Evolutionary conservation across 768 basidiomycete genomes (phyloP).

Genomic region (Asterophora parasitica): DNA sequence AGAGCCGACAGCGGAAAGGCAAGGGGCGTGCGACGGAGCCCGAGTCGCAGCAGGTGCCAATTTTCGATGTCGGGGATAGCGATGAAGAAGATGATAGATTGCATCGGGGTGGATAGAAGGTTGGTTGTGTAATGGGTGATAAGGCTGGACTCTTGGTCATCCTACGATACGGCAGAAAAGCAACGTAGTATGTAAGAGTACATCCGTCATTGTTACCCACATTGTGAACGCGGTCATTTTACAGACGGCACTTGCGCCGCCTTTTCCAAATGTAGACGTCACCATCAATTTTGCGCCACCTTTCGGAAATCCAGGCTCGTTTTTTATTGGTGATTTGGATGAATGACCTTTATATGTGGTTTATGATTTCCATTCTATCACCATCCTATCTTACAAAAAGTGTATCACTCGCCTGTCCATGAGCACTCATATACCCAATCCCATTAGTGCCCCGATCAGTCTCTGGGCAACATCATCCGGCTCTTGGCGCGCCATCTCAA

Average conservation of each 20-base stretch:
- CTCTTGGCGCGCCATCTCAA: slow-evolving; percentile 98
- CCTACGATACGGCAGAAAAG: neutral
- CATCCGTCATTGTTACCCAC: no score
- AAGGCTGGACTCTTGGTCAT: neutral
- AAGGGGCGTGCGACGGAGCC: slow-evolving; percentile 40
- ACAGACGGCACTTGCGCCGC: no score
- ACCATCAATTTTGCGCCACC: no score
- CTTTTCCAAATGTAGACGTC: no score
- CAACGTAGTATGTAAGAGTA: no score
- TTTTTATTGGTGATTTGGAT: no score
- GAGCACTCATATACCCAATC: slow-evolving; percentile 35
- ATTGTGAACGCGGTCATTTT: no score
- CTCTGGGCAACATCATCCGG: slow-evolving; percentile 77
- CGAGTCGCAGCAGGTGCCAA: slow-evolving; percentile 31
- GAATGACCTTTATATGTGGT: no score
- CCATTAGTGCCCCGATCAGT: slow-evolving; percentile 59
- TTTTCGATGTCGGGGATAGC: slow-evolving; percentile 57
- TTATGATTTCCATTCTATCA: no score
- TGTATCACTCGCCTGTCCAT: neutral
- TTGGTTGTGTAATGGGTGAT: neutral
- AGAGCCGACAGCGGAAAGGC: slow-evolving; percentile 35
- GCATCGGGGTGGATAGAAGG: slow-evolving; percentile 1
- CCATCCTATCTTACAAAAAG: neutral
- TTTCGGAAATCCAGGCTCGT: no score
- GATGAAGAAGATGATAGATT: slow-evolving; percentile 43